These are phyloP conservation scores for Centella asiatica DNA, from an alignment of 129 eudicot genomes.

Conservation along the genomic window DNA sequence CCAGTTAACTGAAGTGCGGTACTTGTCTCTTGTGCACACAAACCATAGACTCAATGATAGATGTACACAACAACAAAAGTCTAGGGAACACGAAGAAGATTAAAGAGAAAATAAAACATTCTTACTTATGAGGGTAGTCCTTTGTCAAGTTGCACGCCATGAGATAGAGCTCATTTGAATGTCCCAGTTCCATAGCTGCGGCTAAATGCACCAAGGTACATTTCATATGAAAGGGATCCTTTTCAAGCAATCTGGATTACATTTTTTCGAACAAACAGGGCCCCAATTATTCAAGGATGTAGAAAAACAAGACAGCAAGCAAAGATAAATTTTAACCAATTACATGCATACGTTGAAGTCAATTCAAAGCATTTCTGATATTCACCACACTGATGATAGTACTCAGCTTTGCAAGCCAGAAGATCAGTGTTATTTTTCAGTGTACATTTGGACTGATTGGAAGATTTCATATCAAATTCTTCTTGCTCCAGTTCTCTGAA, in stretches of 20 bases:
- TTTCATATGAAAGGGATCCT: constrained; percentile 92
- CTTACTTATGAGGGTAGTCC: constrained; percentile 96
- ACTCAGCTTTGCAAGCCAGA: constrained; percentile 94
- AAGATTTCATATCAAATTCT: constrained; percentile 31
- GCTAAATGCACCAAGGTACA: constrained; percentile 89
- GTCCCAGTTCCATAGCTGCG: constrained; percentile 98
- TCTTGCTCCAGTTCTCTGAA: constrained; percentile 80
- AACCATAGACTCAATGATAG: too few species aligned
- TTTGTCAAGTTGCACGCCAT: constrained; percentile 94
- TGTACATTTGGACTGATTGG: constrained; percentile 53
- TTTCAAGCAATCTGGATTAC: constrained; percentile 77
- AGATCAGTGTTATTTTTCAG: constrained; percentile 90
- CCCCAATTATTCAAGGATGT: not conserved
- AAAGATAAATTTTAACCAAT: not conserved
- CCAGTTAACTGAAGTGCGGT: not conserved
- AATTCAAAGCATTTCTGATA: constrained; percentile 93
- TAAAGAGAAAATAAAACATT: not conserved
- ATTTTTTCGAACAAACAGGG: constrained; percentile 5
- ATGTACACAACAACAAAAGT: too few species aligned
- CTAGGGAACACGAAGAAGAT: not conserved
- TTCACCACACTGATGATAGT: constrained; percentile 95
- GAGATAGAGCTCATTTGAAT: constrained; percentile 92
- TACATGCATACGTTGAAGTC: constrained; percentile 50
- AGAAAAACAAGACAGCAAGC: not conserved
- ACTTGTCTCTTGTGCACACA: not conserved